Base-by-base conservation (phyloP, 1,139 yeast genomes). In the Chernovozyma sophiae-reginae region DNA sequence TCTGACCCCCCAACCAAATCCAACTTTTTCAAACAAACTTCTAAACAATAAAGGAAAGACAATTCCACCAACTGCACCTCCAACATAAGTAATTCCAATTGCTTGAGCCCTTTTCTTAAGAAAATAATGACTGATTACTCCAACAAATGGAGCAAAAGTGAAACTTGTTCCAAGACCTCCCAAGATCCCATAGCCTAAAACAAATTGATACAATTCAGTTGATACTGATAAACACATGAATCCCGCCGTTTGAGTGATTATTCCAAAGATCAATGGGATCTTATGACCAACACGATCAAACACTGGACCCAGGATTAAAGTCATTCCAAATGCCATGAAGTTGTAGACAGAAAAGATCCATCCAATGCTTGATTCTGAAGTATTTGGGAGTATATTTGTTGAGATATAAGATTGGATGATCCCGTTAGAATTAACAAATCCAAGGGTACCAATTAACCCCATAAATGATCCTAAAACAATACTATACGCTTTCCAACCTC, bases 321-420 rank as follows among this genome's bases (percentile, higher is more conserved):
- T 44, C 34, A 51, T 44, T 2, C 61, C 64, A 43, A 62, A 62
- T 24, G 54, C 53, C 33, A 56, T 42, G 38, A 60, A 60, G 30
- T 57, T 54, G 42, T 57, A 58, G 19, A 59, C 42, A 4, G 65
- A 58, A 43, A 62, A 62, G 10, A 62, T 60, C 68, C 67, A 62
- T 3, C 60, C 63, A 1, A 61, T 48, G 3, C 57, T 47, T 10
- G 63, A 52, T 4, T 53, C 44, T 1, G 51, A 40, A 5, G 45
- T 44, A 25, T 45, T 39, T 4, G 45, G 39, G 11, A 61, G 42
- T 12, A 55, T 44, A 33, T 49, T 39, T 2, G 49, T 44, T 13
- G 43, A 35, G 3, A 62, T 41, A 38, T 60, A 60, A 30, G 49
- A 49, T 39, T 58, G 58, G 6, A 58, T 37, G 5, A 59, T 64